Percentiles rank a stretch among this genome's conserved stretches.
phyloP scores from a whole-genome alignment of 345 rosid species.

The Rhodamnia rubescens region DNA sequence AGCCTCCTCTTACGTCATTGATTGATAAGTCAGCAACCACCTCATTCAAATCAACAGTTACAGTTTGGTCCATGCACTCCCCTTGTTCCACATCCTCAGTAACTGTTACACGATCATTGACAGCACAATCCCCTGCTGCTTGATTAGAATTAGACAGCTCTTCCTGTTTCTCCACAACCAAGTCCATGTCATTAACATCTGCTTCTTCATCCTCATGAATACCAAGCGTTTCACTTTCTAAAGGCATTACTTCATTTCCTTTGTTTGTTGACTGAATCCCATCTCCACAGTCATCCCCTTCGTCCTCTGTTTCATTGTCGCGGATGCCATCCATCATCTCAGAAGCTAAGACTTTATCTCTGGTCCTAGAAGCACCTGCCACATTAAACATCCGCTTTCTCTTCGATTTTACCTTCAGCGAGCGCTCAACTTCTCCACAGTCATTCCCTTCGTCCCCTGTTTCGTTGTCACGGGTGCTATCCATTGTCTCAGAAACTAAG shows the following conservation, averaged over 20 bases:
- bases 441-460: neutral
- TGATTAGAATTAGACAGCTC: neutral
- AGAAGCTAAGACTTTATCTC: constrained; percentile 15
- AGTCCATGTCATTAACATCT: constrained; percentile 4
- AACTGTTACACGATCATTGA: neutral
- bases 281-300: constrained; percentile 1
- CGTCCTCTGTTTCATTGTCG: constrained; percentile 6
- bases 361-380: constrained; percentile 10
- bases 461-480: constrained; percentile 11
- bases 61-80: constrained; percentile 1
- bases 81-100: neutral
- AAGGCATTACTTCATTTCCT: neutral
- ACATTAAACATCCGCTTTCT: constrained; percentile 6
- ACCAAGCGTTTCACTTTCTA: neutral
- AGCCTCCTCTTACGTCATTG: constrained; percentile 21
- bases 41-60: neutral
- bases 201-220: constrained; percentile 9
- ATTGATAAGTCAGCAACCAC: constrained; percentile 8
- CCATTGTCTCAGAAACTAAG: constrained; percentile 17
- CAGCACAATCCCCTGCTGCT: neutral
- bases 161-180: neutral
- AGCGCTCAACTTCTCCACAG: neutral
- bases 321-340: constrained; percentile 18
- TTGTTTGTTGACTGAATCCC: too few species aligned
- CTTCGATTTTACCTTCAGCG: constrained; percentile 2